Evolutionary conservation across 129 eudicot species (phyloP), one percentile per base, ranked within the genome.

Genomic region (Lactuca sativa): DNA sequence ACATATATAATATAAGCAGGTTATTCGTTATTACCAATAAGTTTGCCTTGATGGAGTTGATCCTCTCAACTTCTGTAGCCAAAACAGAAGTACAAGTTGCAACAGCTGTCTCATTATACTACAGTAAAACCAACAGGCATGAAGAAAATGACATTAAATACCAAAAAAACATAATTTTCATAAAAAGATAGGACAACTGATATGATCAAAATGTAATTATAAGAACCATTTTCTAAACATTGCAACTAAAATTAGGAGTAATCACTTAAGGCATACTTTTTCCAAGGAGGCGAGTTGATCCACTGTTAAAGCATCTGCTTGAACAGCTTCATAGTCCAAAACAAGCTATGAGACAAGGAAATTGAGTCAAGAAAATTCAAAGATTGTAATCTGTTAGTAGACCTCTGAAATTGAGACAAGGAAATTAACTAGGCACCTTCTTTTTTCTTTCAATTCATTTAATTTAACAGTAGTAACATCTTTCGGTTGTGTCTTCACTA

Each of bases 281-380:
- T 92, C 92, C 73, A 92, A 75, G 36, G 98, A 92, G 11, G 96
- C 98, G 14, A 92, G 96, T 25, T 96, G 96, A 66, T 92, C 98
- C 69, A 92, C 98, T 15, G 98, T 92, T 80, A 92, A 83, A 53
- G 98, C 98, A 85, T 92, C 98, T 53, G 96, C 98, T 80, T 92
- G 98, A 75, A 92, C 96, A 65, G 98, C 98, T 40, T 96, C 98
- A 80, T 95, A 89, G 68, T 92, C 98, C 72, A 92, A 72, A 58
- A 92, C 85, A 62, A 89, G 86, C 98, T 92, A 80, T 10, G 44
- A 60, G 5, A 30, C 13, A 16, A 59, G 7, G 57, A 25, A 40
- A 62, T 17, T n/a, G 6, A 58, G 62, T 75, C 62, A 59, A 57
- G 17, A 41, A 36, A 47, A n/a, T 32, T 47, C 36, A 4, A 17